Evolutionary conservation across 2,329 filamentous ascomycete species (phyloP).

Genomic region (Geosmithia morbida): DNA sequence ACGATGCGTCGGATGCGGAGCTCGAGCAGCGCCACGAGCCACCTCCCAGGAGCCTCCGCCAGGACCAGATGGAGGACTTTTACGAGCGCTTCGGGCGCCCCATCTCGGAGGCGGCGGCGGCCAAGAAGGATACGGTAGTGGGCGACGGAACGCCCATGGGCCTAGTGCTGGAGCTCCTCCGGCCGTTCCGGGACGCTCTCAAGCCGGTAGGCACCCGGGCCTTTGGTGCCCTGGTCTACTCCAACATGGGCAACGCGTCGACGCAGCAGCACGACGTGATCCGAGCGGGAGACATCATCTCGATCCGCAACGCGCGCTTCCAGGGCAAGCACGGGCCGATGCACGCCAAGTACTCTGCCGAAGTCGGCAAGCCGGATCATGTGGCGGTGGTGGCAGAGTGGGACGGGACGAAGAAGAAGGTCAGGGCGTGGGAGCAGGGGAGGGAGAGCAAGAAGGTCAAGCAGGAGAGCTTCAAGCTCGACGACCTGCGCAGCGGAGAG

Average conservation of each 20-base stretch:
- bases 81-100: slow-evolving; percentile 70
- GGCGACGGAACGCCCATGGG: slow-evolving; percentile 71
- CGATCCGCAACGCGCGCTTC: slow-evolving; percentile 83
- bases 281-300: slow-evolving; percentile 80
- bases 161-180: slow-evolving; percentile 67
- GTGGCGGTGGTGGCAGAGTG: slow-evolving; percentile 88
- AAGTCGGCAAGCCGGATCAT: slow-evolving; percentile 81
- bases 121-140: slow-evolving; percentile 66
- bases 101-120: slow-evolving; percentile 54
- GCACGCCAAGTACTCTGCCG: slow-evolving; percentile 83
- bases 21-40: slow-evolving; percentile 79
- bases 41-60: slow-evolving; percentile 67
- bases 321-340: slow-evolving; percentile 91
- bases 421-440: slow-evolving; percentile 89
- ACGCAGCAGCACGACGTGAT: slow-evolving; percentile 89
- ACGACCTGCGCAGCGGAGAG: slow-evolving; percentile 83
- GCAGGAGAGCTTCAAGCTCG: slow-evolving; percentile 84
- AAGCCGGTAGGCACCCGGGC: slow-evolving; percentile 74
- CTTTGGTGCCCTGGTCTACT: slow-evolving; percentile 85
- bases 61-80: slow-evolving; percentile 83
- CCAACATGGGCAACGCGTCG: slow-evolving; percentile 87
- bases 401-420: slow-evolving; percentile 98
- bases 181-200: slow-evolving; percentile 58
- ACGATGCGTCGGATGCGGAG: slow-evolving; percentile 55
- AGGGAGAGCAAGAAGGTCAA: slow-evolving; percentile 88